These are phyloP conservation scores for Penicillium flavigenum DNA, from an alignment of 495 filamentous ascomycete genomes.

Conservation along the genomic window DNA sequence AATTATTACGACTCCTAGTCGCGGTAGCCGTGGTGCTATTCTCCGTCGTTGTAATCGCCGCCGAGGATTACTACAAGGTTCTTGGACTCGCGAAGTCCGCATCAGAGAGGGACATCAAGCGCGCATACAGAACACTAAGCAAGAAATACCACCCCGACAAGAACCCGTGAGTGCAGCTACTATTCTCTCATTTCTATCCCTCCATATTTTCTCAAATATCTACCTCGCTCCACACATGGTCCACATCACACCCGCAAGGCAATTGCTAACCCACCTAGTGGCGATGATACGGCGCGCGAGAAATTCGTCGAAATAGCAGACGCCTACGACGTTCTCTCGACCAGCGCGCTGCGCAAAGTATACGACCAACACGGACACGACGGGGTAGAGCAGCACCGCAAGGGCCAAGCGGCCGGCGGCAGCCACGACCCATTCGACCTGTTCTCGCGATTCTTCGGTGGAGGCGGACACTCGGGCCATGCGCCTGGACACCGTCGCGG, in stretches of 20 bases:
- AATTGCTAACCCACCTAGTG: constrained; percentile 43
- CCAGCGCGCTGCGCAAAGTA: constrained; percentile 76
- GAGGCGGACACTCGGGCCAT: constrained; percentile 76
- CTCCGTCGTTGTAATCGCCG: constrained; percentile 46
- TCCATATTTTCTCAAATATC: not conserved
- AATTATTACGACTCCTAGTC: constrained; percentile 23
- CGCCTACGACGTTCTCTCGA: constrained; percentile 91
- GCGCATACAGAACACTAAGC: constrained; percentile 88
- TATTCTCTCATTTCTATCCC: not conserved
- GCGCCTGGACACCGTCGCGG: constrained; percentile 75
- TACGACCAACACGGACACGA: constrained; percentile 97
- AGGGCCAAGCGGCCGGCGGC: constrained; percentile 60
- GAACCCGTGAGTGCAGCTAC: constrained; percentile 71
- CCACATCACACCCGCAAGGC: not conserved
- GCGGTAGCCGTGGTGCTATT: constrained; percentile 28
- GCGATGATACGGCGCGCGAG: constrained; percentile 74
- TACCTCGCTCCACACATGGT: not conserved
- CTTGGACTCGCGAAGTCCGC: constrained; percentile 80
- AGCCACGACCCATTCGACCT: constrained; percentile 91
- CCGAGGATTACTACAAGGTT: constrained; percentile 92
- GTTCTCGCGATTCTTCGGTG: constrained; percentile 97
- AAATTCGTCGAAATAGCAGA: constrained; percentile 96
- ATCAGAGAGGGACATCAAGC: constrained; percentile 88
- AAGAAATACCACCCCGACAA: constrained; percentile 99
- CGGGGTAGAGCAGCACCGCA: constrained; percentile 78